phyloP scores from a whole-genome alignment of 1,284 basidiomycete genomes.

The Trichosporon sp. region DNA sequence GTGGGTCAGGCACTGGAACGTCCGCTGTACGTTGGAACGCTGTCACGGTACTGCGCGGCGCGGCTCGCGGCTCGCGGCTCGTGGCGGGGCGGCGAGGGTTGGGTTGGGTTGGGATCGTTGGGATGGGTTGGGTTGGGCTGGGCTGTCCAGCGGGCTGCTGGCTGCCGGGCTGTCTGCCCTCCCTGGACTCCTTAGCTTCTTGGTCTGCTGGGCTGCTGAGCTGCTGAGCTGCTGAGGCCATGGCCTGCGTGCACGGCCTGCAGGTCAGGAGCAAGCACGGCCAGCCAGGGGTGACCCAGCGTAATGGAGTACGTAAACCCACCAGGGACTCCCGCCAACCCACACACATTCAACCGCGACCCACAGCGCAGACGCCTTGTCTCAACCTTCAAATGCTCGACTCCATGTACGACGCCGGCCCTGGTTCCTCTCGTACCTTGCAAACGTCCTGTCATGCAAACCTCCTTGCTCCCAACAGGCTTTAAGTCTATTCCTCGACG shows the following conservation, averaged over 20 bases:
- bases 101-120: too few species aligned
- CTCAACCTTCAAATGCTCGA: neutral
- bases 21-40: neutral
- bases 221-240: too few species aligned
- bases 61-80: too few species aligned
- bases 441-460: neutral
- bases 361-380: neutral
- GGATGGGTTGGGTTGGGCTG: too few species aligned
- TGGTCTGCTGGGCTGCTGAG: neutral
- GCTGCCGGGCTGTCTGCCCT: too few species aligned
- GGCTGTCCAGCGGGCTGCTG: too few species aligned
- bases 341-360: neutral
- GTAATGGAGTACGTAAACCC: neutral
- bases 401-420: neutral
- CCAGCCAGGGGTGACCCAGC: too few species aligned
- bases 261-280: too few species aligned
- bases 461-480: neutral
- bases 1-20: neutral
- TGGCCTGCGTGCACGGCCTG: too few species aligned
- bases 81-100: too few species aligned
- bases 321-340: neutral
- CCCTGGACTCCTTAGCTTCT: neutral
- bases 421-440: neutral
- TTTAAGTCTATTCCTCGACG: neutral
- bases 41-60: neutral